Base-by-base conservation (phyloP, 108 stramenopile genomes). In the Skeletonema menzelii region DNA sequence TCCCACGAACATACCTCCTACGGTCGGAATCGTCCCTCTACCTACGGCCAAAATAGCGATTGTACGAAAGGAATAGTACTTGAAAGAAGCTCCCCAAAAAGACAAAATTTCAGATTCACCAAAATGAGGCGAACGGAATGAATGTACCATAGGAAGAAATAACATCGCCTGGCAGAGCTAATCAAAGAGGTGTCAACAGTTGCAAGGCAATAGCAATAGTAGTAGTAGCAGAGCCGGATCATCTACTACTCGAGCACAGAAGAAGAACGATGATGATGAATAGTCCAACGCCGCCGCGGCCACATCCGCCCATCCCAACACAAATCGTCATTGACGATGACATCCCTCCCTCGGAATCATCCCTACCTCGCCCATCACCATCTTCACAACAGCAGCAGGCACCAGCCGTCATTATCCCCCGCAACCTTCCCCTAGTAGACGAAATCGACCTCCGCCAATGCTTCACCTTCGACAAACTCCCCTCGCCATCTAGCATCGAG, bases 371-470 rank as follows among this genome's bases (percentile, higher is more conserved):
- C 8, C 49, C 5, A 4, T 17, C 5, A 3, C 15, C 47, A 49
- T 49, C 47, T 1, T 46, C 44, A 19, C 7, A 4, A 32, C 1
- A 4, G 3, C 31, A 32, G 3, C 46, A n/a, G n/a, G n/a, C 46
- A 47, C 5, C 46, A 19, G 17, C 46, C 10, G 1, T 17, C 40
- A 42, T n/a, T 7, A 22, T 0, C 22, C 8, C n/a, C 22, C 19
- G 19, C 15, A 20, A 53, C 2, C 49, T 63, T 1, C 24, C 34
- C n/a, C 22, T 63, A 7, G 65, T 65, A 24, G 65, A 65, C 46
- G 65, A 65, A 49, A 49, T 65, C 13, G 65, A 65, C 7, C 65
- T 65, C 15, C 34, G 44, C 27, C 65, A 40, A 49, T 28, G 27
- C 46, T 44, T 40, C 26, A 20, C n/a, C 0, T 47, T 40, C 14